Evolutionary conservation across 208 protist genomes (phyloP).

Genomic region (Acanthamoeba triangularis): DNA sequence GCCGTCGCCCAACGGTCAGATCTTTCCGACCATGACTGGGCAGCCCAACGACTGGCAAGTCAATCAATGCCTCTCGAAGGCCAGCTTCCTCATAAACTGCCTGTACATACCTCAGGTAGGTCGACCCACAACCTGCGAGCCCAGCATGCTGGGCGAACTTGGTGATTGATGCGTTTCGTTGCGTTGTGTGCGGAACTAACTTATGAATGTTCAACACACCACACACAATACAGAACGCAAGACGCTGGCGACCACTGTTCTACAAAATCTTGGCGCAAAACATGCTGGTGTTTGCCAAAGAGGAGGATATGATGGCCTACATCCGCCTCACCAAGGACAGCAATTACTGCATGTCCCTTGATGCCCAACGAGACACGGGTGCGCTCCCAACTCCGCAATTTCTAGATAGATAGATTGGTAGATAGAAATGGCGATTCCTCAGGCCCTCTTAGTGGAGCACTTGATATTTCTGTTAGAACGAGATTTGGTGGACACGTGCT

Average conservation of each 20-base stretch:
- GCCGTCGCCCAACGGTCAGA: not conserved
- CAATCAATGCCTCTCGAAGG: slow-evolving; percentile 11
- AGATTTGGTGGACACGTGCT: too few relatives aligned
- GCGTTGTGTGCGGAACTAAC: too few relatives aligned
- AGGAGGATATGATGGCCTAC: not conserved
- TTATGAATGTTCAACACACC: too few relatives aligned
- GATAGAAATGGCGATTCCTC: too few relatives aligned
- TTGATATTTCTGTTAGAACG: too few relatives aligned
- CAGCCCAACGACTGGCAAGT: not conserved
- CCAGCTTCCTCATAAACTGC: slow-evolving; percentile 26
- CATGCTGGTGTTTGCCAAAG: not conserved
- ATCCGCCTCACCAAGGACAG: slow-evolving; percentile 15
- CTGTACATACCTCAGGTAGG: slow-evolving; percentile 45
- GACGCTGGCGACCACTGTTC: not conserved
- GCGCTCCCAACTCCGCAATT: too few relatives aligned
- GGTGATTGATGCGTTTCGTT: too few relatives aligned
- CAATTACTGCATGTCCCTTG: not conserved
- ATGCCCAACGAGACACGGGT: not conserved
- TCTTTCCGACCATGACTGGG: not conserved
- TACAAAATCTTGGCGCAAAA: not conserved
- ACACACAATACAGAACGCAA: not conserved
- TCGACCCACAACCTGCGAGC: too few relatives aligned
- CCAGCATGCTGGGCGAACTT: too few relatives aligned
- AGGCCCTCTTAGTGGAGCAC: too few relatives aligned
- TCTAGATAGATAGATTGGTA: too few relatives aligned